These are phyloP conservation scores for Zancudomyces culisetae DNA, from an alignment of 371 early-diverging fungal genomes.

Conservation along the genomic window DNA sequence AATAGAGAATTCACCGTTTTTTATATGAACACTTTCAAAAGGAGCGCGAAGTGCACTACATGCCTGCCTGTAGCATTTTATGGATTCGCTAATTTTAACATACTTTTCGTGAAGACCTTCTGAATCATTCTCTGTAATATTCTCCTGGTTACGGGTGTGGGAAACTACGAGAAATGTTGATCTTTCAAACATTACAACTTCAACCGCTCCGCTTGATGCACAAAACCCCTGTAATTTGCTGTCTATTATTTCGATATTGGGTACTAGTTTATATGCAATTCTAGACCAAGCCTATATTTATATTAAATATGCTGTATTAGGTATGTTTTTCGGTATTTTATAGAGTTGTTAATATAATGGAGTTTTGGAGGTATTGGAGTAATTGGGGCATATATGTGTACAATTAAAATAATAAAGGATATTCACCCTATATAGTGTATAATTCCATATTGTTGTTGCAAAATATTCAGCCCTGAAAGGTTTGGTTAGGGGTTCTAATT, in stretches of 20 bases:
- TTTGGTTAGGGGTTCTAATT: slow-evolving; percentile 48
- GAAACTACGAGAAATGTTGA: slow-evolving; percentile 88
- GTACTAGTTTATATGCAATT: slow-evolving; percentile 84
- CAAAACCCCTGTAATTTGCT: slow-evolving; percentile 57
- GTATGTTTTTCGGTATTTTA: too few species aligned
- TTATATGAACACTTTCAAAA: slow-evolving; percentile 77
- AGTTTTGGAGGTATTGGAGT: too few species aligned
- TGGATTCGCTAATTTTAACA: slow-evolving; percentile 80
- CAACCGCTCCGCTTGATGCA: slow-evolving; percentile 70
- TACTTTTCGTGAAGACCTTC: slow-evolving; percentile 59
- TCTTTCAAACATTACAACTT: slow-evolving; percentile 83
- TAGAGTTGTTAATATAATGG: too few species aligned
- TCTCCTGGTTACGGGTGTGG: slow-evolving; percentile 28
- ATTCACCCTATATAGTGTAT: slow-evolving; percentile 47
- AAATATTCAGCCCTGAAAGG: slow-evolving; percentile 55
- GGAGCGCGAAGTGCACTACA: slow-evolving; percentile 68
- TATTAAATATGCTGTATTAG: too few species aligned
- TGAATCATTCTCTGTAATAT: too few species aligned
- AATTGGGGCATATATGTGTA: too few species aligned
- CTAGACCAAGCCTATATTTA: slow-evolving; percentile 84
- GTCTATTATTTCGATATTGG: slow-evolving; percentile 69
- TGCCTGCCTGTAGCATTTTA: slow-evolving; percentile 79
- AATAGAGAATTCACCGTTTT: slow-evolving; percentile 58
- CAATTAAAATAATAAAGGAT: background rate
- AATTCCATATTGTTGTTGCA: slow-evolving; percentile 90